These are phyloP conservation scores for Lasiosphaeria hispida DNA, from an alignment of 495 filamentous ascomycete genomes.

Conservation along the genomic window DNA sequence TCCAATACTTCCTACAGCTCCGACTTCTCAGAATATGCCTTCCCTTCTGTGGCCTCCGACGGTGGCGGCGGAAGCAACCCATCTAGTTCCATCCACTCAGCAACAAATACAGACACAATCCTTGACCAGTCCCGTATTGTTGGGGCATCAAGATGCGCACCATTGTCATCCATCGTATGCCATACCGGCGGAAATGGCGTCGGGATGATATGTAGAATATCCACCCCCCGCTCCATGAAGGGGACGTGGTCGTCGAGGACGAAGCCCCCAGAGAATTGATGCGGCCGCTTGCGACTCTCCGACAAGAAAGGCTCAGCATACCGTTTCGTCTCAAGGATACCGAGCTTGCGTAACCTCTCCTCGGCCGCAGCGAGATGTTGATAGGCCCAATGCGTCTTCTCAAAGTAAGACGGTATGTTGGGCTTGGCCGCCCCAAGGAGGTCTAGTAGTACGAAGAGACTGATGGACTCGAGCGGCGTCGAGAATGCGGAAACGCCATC, in stretches of 20 bases:
- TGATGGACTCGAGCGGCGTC: slow-evolving; percentile 72
- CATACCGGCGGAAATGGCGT: slow-evolving; percentile 79
- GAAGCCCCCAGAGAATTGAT: slow-evolving; percentile 43
- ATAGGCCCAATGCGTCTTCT: slow-evolving; percentile 93
- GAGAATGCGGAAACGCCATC: slow-evolving; percentile 32
- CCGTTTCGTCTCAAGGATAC: slow-evolving; percentile 37
- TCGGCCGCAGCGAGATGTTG: slow-evolving; percentile 66
- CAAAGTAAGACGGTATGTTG: slow-evolving; percentile 74
- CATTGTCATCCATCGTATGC: slow-evolving; percentile 84
- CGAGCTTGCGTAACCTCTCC: slow-evolving; percentile 58
- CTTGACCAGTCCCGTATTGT: slow-evolving; percentile 87
- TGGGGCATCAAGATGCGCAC: slow-evolving; percentile 75
- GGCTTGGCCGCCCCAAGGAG: slow-evolving; percentile 74
- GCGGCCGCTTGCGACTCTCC: slow-evolving; percentile 53
- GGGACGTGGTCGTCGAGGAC: slow-evolving; percentile 89
- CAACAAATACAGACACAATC: slow-evolving; percentile 78
- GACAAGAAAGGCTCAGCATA: slow-evolving; percentile 37
- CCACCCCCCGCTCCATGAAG: slow-evolving; percentile 80
- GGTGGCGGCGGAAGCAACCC: slow-evolving; percentile 49
- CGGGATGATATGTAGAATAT: slow-evolving; percentile 85
- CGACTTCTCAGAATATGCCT: slow-evolving; percentile 16
- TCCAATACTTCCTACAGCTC: slow-evolving; percentile 19
- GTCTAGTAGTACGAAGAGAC: slow-evolving; percentile 89
- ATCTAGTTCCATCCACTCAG: slow-evolving; percentile 92
- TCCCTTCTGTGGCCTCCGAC: not conserved